phyloP scores from a whole-genome alignment of 306 rosid genomes.

The Begonia loranthoides region DNA sequence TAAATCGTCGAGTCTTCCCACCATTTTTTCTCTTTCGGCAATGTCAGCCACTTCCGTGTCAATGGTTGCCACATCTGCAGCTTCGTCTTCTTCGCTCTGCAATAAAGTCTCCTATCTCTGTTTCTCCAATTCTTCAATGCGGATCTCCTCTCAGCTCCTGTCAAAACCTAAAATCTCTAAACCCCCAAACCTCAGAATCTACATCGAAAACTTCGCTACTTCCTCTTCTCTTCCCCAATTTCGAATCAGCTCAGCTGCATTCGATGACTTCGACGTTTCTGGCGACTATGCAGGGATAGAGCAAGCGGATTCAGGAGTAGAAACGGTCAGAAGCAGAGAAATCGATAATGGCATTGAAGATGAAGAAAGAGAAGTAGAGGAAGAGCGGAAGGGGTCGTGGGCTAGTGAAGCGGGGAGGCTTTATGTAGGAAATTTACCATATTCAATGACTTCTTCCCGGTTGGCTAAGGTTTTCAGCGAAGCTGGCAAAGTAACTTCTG shows the following conservation, averaged over 20 bases:
- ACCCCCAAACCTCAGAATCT: constrained; percentile 30
- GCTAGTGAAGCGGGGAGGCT: constrained; percentile 59
- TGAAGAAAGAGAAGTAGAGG: constrained; percentile 12
- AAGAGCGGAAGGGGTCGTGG: constrained; percentile 20
- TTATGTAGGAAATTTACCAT: constrained; percentile 81
- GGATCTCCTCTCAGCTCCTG: constrained; percentile 25
- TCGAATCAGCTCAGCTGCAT: constrained; percentile 22
- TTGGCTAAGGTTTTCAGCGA: constrained; percentile 58
- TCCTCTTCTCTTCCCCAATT: constrained; percentile 22
- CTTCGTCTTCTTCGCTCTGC: constrained; percentile 47
- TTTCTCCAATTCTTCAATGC: constrained; percentile 23
- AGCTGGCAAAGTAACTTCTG: constrained; percentile 62
- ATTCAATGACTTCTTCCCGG: constrained; percentile 41
- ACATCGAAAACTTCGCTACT: constrained; percentile 16
- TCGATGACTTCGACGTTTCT: constrained; percentile 31
- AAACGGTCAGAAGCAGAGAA: constrained; percentile 7
- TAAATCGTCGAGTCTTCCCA: background rate
- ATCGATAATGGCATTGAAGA: constrained; percentile 5
- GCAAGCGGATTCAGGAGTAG: constrained; percentile 19
- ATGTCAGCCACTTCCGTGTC: constrained; percentile 15
- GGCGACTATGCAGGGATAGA: constrained; percentile 10
- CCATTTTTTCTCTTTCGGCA: constrained; percentile 1
- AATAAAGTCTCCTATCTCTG: constrained; percentile 37
- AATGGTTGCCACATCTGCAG: constrained; percentile 38
- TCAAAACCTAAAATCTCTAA: constrained; percentile 27